Evolutionary conservation across 148 eudicot species (phyloP).

Genomic region (Fagopyrum homotropicum): DNA sequence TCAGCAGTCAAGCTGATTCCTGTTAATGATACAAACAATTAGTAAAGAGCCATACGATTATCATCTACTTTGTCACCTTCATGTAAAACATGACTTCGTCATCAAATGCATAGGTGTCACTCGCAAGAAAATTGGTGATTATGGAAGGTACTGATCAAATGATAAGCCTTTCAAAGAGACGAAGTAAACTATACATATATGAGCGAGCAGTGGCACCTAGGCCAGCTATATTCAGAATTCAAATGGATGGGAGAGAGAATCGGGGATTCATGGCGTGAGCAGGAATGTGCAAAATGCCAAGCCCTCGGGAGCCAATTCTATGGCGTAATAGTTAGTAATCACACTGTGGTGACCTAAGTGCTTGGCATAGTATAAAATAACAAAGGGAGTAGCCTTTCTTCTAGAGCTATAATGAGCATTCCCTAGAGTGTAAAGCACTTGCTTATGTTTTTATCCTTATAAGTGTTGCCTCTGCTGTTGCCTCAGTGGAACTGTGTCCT

Average conservation of each 20-base stretch:
- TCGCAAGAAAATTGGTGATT: neutral
- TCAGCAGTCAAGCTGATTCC: constrained; percentile 87
- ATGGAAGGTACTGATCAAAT: neutral
- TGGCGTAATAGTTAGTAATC: too few relatives aligned
- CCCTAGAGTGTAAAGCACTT: too few relatives aligned
- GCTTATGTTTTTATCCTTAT: too few relatives aligned
- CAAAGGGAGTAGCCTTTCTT: too few relatives aligned
- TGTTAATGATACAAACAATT: constrained; percentile 15
- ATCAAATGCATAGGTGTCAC: neutral
- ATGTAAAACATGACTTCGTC: neutral
- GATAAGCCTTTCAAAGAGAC: neutral
- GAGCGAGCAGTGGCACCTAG: neutral
- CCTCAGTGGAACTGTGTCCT: neutral
- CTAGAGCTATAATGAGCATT: too few relatives aligned
- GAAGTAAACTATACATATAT: neutral
- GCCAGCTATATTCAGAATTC: neutral
- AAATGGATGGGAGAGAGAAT: too few relatives aligned
- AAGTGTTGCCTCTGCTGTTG: too few relatives aligned
- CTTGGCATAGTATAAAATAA: too few relatives aligned
- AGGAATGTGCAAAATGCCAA: too few relatives aligned
- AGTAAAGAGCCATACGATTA: neutral
- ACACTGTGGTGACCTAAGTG: too few relatives aligned
- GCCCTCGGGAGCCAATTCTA: too few relatives aligned
- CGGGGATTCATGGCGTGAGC: too few relatives aligned
- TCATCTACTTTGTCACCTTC: neutral